Evolutionary conservation across 192 early-diverging fungal genomes (phyloP).

Genomic region (Linnemannia hyalina): DNA sequence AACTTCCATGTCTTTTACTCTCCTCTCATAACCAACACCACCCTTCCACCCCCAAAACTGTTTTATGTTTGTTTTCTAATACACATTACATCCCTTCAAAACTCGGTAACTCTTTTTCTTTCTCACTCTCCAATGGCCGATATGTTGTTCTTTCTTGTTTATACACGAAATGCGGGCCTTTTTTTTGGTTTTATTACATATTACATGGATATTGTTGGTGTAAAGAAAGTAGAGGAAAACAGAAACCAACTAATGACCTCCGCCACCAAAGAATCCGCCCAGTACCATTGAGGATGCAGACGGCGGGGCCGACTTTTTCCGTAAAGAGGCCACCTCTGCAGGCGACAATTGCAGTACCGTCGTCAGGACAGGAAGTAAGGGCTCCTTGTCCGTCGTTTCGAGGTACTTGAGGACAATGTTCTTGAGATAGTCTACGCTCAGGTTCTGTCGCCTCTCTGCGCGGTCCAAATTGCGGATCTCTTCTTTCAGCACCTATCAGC

Average conservation of each 20-base stretch:
- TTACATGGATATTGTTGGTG: neutral
- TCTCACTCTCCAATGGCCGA: too few species aligned
- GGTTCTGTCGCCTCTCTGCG: constrained; percentile 71
- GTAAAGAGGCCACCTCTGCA: constrained; percentile 48
- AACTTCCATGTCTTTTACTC: neutral
- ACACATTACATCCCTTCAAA: neutral
- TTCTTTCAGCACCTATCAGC: constrained; percentile 65
- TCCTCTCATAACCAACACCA: neutral
- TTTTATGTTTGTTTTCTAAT: neutral
- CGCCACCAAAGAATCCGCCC: constrained; percentile 47
- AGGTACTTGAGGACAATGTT: constrained; percentile 79
- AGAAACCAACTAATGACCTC: neutral
- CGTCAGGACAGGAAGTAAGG: constrained; percentile 56
- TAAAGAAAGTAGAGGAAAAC: neutral
- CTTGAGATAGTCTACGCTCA: constrained; percentile 79
- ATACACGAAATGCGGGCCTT: neutral
- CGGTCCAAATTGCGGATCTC: constrained; percentile 72
- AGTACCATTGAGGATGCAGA: constrained; percentile 39
- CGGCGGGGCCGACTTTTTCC: constrained; percentile 44
- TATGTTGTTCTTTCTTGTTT: neutral
- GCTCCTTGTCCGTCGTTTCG: constrained; percentile 64
- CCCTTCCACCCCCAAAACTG: neutral
- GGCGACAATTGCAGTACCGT: constrained; percentile 62
- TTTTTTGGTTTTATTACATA: neutral
- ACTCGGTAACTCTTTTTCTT: neutral